These are phyloP conservation scores for Naganishia kalamii DNA, from an alignment of 768 basidiomycete species.

Conservation along the genomic window DNA sequence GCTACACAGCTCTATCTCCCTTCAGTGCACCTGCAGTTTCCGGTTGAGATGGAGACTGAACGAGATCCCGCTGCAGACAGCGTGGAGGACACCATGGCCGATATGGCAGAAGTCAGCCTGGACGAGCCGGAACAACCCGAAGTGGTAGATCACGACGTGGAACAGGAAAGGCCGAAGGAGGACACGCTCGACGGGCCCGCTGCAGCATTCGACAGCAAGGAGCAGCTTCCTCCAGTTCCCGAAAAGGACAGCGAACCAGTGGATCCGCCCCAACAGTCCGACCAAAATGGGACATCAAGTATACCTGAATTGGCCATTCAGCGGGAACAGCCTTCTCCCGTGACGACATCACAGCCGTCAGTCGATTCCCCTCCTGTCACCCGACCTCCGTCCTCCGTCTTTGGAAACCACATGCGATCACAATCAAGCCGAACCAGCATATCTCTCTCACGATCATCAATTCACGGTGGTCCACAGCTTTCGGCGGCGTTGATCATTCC, in stretches of 20 bases:
- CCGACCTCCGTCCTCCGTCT: background rate
- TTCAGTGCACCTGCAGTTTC: too few relatives aligned
- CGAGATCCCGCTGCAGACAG: background rate
- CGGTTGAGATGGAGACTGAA: background rate
- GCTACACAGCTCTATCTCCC: too few relatives aligned
- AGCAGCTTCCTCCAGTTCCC: background rate
- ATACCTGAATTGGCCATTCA: background rate
- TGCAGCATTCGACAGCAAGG: too few relatives aligned
- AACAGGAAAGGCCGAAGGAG: background rate
- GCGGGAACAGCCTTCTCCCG: background rate
- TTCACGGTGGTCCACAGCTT: conserved; percentile 29
- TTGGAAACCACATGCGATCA: conserved; percentile 2
- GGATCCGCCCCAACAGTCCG: background rate
- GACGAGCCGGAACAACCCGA: background rate
- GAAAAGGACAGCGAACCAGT: background rate
- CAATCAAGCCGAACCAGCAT: conserved; percentile 3
- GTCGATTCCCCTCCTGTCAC: background rate
- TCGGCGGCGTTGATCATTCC: conserved; percentile 52
- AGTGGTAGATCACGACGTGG: background rate
- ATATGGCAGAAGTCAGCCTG: conserved; percentile 13
- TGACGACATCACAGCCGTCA: background rate
- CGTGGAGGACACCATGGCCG: background rate
- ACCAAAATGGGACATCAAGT: background rate
- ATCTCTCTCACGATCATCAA: background rate
- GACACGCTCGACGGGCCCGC: background rate